Evolutionary conservation across 129 eudicot genomes (phyloP).

Genomic region (Oenanthe sinensis): DNA sequence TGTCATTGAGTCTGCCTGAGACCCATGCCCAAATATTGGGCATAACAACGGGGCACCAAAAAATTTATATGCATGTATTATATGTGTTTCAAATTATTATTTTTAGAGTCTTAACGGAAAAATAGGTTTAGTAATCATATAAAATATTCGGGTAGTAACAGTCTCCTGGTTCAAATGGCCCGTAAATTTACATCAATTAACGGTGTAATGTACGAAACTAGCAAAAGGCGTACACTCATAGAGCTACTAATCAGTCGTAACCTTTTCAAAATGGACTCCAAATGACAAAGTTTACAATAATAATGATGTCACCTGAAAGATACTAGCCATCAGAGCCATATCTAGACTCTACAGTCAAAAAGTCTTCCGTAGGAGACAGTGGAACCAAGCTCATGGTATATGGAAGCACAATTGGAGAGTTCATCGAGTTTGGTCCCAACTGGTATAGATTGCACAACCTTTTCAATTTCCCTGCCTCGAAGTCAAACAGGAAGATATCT

Average conservation of each 20-base stretch:
- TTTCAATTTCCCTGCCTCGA: constrained; percentile 31
- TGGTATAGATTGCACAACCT: constrained; percentile 20
- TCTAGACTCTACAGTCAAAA: neutral
- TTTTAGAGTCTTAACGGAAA: no score
- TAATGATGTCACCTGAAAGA: neutral
- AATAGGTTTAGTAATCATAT: neutral
- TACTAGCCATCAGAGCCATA: neutral
- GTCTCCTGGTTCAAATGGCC: neutral
- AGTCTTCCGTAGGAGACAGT: neutral
- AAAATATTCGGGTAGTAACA: neutral
- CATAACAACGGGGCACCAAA: no score
- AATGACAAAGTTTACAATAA: neutral
- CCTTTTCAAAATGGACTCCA: neutral
- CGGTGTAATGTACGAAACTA: neutral
- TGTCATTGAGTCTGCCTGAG: no score
- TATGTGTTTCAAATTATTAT: no score
- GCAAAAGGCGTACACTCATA: neutral
- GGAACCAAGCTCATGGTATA: constrained; percentile 45
- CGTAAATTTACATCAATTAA: neutral
- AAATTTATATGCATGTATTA: no score
- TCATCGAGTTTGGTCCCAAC: constrained; percentile 24
- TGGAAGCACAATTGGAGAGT: constrained; percentile 35
- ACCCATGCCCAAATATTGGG: no score
- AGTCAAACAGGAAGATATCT: constrained; percentile 17
- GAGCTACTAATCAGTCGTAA: neutral